These are phyloP conservation scores for Blumeria hordei DNA, from an alignment of 2,329 filamentous ascomycete species.

Conservation along the genomic window DNA sequence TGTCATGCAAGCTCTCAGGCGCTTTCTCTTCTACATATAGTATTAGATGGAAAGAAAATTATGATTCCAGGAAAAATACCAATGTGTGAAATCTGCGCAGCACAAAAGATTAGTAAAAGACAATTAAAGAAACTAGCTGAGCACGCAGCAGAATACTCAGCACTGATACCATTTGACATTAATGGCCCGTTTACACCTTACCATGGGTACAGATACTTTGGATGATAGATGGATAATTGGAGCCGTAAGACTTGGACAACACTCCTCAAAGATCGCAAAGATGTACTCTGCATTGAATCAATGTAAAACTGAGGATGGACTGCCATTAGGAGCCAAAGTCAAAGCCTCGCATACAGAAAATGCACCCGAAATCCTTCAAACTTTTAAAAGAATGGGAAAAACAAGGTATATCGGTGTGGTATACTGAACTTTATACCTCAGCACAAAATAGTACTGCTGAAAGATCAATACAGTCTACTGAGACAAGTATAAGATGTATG, in stretches of 20 bases:
- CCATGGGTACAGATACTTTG: not conserved
- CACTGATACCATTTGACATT: not conserved
- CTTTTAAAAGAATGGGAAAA: not conserved
- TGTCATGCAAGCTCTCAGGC: not conserved
- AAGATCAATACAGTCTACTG: slow-evolving; percentile 1
- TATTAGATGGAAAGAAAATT: slow-evolving; percentile 1
- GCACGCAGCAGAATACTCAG: not conserved
- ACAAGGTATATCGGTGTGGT: not conserved
- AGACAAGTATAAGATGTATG: not conserved
- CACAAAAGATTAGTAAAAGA: slow-evolving; percentile 1
- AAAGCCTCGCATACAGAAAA: not conserved
- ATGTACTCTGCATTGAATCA: not conserved
- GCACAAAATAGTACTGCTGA: not conserved
- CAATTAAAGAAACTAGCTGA: not conserved
- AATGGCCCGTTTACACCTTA: not conserved
- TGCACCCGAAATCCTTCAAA: not conserved
- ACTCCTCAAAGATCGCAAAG: not conserved
- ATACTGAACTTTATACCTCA: not conserved
- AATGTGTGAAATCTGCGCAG: not conserved
- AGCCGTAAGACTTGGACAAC: slow-evolving; percentile 1
- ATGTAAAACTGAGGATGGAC: not conserved
- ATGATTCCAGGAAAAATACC: not conserved
- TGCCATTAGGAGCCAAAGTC: not conserved
- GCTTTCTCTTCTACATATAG: not conserved
- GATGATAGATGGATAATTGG: not conserved